Evolutionary conservation across 345 rosid genomes (phyloP).

Genomic region (Lepidium sativum): DNA sequence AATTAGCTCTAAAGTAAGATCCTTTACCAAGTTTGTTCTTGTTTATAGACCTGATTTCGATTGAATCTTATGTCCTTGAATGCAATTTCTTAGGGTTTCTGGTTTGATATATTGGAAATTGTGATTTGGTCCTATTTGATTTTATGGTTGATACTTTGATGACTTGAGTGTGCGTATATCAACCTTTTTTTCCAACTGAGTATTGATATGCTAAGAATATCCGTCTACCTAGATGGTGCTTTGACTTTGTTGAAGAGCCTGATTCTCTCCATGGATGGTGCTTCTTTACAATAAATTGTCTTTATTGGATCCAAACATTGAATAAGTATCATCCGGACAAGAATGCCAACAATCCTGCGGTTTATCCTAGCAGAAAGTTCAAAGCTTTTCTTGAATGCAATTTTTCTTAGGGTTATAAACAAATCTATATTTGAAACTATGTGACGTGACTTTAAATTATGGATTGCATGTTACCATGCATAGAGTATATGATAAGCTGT

Average conservation of each 20-base stretch:
- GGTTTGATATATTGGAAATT: neutral
- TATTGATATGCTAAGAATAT: neutral
- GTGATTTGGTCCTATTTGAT: neutral
- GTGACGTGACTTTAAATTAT: no score
- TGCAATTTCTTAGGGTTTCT: neutral
- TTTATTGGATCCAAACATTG: neutral
- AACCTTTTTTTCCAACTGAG: neutral
- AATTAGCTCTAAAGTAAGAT: slow-evolving; percentile 91
- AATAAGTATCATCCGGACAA: slow-evolving; percentile 96
- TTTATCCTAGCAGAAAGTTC: slow-evolving; percentile 16
- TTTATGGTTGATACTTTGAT: no score
- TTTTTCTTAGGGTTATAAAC: neutral
- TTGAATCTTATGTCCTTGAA: neutral
- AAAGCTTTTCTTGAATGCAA: neutral
- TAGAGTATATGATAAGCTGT: neutral
- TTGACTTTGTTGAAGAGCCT: neutral
- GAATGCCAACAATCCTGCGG: slow-evolving; percentile 89
- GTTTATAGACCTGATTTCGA: neutral
- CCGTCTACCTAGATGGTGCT: neutral
- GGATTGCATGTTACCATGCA: neutral
- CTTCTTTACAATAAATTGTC: neutral
- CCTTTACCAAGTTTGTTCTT: neutral
- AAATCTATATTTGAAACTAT: no score
- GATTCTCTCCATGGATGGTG: neutral
- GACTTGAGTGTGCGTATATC: no score